Base-by-base conservation (phyloP, 306 rosid species). In the Inga oerstediana region DNA sequence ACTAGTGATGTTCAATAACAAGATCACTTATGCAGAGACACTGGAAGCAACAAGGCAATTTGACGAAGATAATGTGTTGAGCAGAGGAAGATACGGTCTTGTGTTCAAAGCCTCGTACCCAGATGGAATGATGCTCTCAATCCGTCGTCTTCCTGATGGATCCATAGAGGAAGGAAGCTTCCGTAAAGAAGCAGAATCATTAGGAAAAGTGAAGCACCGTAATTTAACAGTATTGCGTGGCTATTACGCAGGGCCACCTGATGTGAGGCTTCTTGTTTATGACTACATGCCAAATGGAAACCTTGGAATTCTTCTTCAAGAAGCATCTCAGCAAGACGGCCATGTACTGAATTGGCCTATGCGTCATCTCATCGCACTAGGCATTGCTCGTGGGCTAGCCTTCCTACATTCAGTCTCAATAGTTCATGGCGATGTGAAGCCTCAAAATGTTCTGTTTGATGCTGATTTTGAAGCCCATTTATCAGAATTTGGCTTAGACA, bases 221-320 rank as follows among this genome's bases (percentile, higher is more conserved):
- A 92, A 94, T 58, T 37, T 94, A 76, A 94, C 93, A 2, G 95
- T 92, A 32, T 81, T 94, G 7, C 89, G 98, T 3, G 98, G 98
- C 37, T 94, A 90, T 58, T 94, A 94, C 16, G 97, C 94, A 30
- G 98, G 95, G 19, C 86, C 93, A 15, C 88, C 98, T 0, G 94
- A 89, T 69, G 89, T 88, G 30, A 89, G 97, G 84, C 91, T 94
- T 14, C 86, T 92, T 10, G 94, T 92, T 27, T 94, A 91, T 15
- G 97, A 94, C 77, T 94, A 94, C 91, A 94, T 94, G 98, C 98
- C 98, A 5, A 94, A 94, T 77, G 98, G 97, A 30, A 94, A 92
- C 85, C 48, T 94, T 1, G 95, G 92, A 7, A 94, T 95, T 10
- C 87, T 94, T 5, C 95, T 94, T 41, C 98, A 94, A 77, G 98